phyloP scores from a whole-genome alignment of 176 grass and related monocot species.

The Thalia dealbata region DNA sequence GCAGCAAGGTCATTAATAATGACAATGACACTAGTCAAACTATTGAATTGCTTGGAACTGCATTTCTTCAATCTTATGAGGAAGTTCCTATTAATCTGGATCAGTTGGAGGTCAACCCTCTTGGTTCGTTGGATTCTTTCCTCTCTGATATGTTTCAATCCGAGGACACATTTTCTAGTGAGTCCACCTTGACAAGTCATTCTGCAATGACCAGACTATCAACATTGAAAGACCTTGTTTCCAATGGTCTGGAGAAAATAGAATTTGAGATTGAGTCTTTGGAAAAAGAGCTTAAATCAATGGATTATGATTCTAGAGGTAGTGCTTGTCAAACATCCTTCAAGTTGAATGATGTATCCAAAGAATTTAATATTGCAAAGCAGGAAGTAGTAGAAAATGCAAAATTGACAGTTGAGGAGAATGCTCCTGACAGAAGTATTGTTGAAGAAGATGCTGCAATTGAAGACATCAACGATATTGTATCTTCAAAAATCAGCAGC shows the following conservation, averaged over 20 bases:
- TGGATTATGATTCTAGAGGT: conserved; percentile 18
- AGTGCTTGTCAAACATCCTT: background rate
- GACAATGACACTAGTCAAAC: background rate
- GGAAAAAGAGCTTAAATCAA: conserved; percentile 63
- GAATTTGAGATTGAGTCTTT: conserved; percentile 83
- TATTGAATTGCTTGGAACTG: background rate
- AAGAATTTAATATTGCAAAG: conserved; percentile 14
- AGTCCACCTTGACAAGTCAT: conserved; percentile 44
- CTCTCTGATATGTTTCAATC: conserved; percentile 47
- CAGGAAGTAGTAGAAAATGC: background rate
- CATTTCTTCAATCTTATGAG: background rate
- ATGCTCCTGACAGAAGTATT: background rate
- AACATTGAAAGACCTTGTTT: conserved; percentile 56
- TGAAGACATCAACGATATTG: background rate
- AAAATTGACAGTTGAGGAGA: background rate
- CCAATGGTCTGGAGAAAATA: conserved; percentile 69
- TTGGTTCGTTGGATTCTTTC: conserved; percentile 40
- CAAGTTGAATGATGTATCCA: conserved; percentile 17
- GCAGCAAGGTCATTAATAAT: background rate
- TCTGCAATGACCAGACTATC: conserved; percentile 45
- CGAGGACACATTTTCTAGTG: conserved; percentile 57
- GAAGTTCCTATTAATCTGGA: conserved; percentile 40
- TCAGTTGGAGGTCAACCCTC: conserved; percentile 33
- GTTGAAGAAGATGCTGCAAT: background rate
- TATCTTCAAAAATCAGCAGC: background rate